Conservation (phyloP, 306 rosid genomes). For the Gillenia trifoliata region DNA sequence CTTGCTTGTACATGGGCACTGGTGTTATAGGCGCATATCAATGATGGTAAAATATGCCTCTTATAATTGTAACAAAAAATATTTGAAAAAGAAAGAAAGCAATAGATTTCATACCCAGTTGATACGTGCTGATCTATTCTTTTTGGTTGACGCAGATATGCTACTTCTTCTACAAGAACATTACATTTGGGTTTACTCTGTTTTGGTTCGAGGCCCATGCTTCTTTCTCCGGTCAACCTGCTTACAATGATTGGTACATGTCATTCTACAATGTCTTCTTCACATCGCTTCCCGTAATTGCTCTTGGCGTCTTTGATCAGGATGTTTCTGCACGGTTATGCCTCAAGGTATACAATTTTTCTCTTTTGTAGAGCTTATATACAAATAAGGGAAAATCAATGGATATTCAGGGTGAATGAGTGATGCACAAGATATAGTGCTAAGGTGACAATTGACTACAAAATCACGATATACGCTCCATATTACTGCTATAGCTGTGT, state of each 20-base stretch:
- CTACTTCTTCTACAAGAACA: conserved; percentile 92
- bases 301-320: conserved; percentile 88
- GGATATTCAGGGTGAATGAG: neutral
- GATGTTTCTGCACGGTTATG: conserved; percentile 83
- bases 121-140: conserved; percentile 12
- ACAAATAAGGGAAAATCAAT: neutral
- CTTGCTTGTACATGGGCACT: conserved; percentile 86
- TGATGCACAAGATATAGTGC: neutral
- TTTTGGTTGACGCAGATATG: conserved; percentile 65
- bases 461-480: neutral
- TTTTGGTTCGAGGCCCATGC: conserved; percentile 90
- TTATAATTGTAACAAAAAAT: neutral
- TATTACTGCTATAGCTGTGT: neutral
- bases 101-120: neutral
- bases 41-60: conserved; percentile 71
- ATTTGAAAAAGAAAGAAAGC: neutral
- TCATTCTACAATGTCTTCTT: conserved; percentile 89
- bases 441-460: conserved; percentile 1
- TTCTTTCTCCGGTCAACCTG: conserved; percentile 80
- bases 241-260: conserved; percentile 92
- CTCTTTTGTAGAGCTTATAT: conserved; percentile 6
- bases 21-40: conserved; percentile 88
- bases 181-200: conserved; percentile 77
- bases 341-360: conserved; percentile 50
- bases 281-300: conserved; percentile 87